These are phyloP conservation scores for Saturnispora dispora DNA, from an alignment of 805 yeast genomes.

Conservation along the genomic window DNA sequence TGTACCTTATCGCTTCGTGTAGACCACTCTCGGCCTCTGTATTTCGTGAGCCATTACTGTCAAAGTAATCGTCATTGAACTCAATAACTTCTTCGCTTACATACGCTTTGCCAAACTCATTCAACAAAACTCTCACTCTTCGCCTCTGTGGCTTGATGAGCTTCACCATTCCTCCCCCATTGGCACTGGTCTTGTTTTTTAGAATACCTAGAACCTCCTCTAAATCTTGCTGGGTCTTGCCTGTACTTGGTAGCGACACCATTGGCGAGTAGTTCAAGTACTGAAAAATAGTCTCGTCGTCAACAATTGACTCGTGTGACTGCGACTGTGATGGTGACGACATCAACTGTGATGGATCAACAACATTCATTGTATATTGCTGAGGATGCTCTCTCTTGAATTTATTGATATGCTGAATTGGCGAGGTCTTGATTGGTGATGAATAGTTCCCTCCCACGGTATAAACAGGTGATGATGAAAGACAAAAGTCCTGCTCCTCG, in stretches of 20 bases:
- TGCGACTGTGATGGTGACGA: not conserved
- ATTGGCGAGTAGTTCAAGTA: slow-evolving; percentile 12
- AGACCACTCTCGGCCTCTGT: not conserved
- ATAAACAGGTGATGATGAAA: not conserved
- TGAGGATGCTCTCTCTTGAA: not conserved
- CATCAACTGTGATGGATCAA: not conserved
- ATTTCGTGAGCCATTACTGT: not conserved
- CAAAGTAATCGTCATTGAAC: not conserved
- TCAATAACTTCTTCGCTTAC: not conserved
- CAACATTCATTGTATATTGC: not conserved
- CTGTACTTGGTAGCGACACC: slow-evolving; percentile 4
- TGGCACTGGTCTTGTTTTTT: not conserved
- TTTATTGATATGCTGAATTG: not conserved
- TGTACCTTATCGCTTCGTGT: not conserved
- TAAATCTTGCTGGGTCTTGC: not conserved
- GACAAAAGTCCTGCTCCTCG: not conserved
- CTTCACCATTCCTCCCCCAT: not conserved
- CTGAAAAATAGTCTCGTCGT: slow-evolving; percentile 8
- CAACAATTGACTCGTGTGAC: not conserved
- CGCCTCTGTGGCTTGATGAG: not conserved
- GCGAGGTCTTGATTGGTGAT: slow-evolving; percentile 2
- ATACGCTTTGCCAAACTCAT: not conserved
- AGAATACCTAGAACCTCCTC: not conserved
- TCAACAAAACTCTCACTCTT: not conserved
- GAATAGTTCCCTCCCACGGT: not conserved